A percentile compares a stretch with the other conserved stretches of the same genome.
Conservation (phyloP, 257 asterid species). For the Ballota nigra region DNA sequence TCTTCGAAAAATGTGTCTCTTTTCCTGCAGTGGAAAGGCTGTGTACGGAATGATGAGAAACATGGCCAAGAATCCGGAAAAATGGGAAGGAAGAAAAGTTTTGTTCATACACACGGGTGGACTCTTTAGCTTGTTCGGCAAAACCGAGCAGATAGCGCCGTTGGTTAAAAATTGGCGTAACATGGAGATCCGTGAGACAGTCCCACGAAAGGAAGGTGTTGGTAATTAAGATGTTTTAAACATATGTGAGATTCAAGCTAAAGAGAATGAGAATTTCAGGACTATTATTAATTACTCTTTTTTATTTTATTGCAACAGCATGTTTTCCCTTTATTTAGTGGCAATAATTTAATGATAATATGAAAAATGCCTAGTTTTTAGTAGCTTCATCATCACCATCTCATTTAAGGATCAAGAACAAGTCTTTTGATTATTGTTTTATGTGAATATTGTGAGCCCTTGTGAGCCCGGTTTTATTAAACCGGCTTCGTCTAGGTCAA, state of each 20-base stretch:
- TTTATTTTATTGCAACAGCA: no score
- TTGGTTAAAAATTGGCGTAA: conserved; percentile 67
- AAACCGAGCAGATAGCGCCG: conserved; percentile 64
- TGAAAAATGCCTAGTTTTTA: no score
- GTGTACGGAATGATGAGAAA: conserved; percentile 78
- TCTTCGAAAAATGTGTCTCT: neutral
- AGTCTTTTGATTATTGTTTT: no score
- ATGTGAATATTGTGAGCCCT: no score
- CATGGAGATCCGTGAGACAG: conserved; percentile 63
- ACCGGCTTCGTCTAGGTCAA: no score
- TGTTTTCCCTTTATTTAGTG: no score
- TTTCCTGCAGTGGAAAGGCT: conserved; percentile 72
- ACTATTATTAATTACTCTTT: neutral
- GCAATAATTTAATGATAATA: no score
- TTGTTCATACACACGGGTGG: conserved; percentile 97
- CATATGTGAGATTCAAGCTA: neutral
- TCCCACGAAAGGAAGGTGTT: conserved; percentile 65
- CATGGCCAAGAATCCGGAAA: conserved; percentile 64
- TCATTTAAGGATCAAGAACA: no score
- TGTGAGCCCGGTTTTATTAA: no score
- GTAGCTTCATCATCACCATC: no score
- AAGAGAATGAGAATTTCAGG: neutral
- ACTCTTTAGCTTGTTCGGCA: conserved; percentile 72
- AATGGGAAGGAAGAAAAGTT: conserved; percentile 89
- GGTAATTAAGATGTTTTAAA: conserved; percentile 89